These are phyloP conservation scores for Fusarium phyllophilum DNA, from an alignment of 2,329 filamentous ascomycete genomes.

Conservation along the genomic window DNA sequence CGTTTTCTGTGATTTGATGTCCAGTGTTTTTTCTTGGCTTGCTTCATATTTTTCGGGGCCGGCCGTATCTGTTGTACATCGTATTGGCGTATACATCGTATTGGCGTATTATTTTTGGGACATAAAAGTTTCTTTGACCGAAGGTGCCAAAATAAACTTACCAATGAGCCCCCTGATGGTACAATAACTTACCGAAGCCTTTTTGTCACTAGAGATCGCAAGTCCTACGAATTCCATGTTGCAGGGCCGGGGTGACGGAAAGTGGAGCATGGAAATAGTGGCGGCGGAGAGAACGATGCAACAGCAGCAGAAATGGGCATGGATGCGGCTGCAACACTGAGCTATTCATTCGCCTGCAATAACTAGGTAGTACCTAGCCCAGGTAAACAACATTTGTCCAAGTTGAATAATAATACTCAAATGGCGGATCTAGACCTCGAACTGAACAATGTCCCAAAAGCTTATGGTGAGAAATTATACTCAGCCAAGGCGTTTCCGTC, in stretches of 20 bases:
- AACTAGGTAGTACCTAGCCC: background rate
- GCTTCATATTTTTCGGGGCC: constrained; percentile 32
- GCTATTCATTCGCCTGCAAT: background rate
- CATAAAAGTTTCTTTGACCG: constrained; percentile 2
- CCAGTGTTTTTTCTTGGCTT: constrained; percentile 31
- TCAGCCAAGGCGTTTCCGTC: constrained; percentile 29
- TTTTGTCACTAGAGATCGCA: background rate
- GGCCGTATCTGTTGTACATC: constrained; percentile 21
- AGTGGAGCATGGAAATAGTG: constrained; percentile 27
- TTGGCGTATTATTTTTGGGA: no score
- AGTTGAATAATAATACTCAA: background rate
- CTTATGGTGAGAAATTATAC: background rate
- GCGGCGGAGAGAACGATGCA: constrained; percentile 18
- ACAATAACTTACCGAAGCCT: background rate
- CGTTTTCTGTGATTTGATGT: constrained; percentile 35
- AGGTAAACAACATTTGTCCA: background rate
- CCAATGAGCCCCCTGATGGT: no score
- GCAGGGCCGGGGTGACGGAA: constrained; percentile 17
- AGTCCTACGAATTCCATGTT: background rate
- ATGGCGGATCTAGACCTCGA: constrained; percentile 1
- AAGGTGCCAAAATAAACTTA: background rate
- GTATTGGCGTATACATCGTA: constrained; percentile 18
- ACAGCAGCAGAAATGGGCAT: background rate
- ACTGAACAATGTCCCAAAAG: background rate
- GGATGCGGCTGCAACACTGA: background rate